Base-by-base conservation (phyloP, 2,329 filamentous ascomycete species). In the Botrytis elliptica region DNA sequence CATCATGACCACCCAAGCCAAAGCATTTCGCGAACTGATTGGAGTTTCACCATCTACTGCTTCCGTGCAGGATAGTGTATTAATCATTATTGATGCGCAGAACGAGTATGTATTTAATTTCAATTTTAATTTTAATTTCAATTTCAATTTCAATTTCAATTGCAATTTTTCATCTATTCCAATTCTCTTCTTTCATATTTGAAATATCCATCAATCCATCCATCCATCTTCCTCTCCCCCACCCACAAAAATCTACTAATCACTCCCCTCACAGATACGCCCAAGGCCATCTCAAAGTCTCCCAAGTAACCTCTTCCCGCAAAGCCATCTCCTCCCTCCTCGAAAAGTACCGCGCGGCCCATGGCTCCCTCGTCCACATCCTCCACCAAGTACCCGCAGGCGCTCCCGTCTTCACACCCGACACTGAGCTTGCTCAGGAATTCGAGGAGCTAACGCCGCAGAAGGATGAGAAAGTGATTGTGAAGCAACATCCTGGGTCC, bases 1-100 rank as follows among this genome's bases (percentile, higher is more conserved):
- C 44, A 40, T 25, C n/a, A 68, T 55, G 36, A 20, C 38, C 3
- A 73, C 44, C 60, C 79, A 78, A 76, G 75, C 78, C 36, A 77
- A 78, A 69, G 71, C 72, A 63, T 80, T 81, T 70, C 75, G 79
- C 66, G 77, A 80, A 72, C 63, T 80, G 16, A 70, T 91, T 72
- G 90, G 90, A 73, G 82, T 86, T 20, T 79, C 84, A 16, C 85
- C 86, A 38, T 88, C 87, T 22, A 87, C 86, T 0, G 89, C 89
- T 12, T 86, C 87, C 0, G 83, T 86, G 0, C 80, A 81, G 62
- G 89, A 92, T 82, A 89, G 86, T 75, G 86, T 87, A 2, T 85
- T 92, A 63, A 82, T 92, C 77, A 91, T 92, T 81, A 89, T 92
- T 79, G 90, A 92, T 79, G 90, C 90, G 1, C 91, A 93, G 78